Evolutionary conservation across 116 monocot species (phyloP).

Genomic region (Trichopus zeylanicus): DNA sequence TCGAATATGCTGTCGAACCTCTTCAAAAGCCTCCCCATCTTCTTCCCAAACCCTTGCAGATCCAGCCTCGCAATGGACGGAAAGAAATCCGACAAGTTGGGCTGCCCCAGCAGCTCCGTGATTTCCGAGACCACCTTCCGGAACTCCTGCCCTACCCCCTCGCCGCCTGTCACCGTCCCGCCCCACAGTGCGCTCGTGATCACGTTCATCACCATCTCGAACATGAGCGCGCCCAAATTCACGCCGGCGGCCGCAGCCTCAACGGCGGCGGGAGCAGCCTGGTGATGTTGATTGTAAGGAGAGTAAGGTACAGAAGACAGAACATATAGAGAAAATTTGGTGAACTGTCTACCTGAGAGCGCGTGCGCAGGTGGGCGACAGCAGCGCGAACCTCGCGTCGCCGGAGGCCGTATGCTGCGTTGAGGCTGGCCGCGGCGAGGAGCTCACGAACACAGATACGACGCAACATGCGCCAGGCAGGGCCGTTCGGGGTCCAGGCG

Average conservation of each 20-base stretch:
- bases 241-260: background rate
- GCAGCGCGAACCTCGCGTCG: background rate
- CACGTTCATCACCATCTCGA: background rate
- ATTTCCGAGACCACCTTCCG: background rate
- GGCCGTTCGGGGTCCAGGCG: constrained; percentile 3
- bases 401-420: background rate
- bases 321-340: too few relatives aligned
- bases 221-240: background rate
- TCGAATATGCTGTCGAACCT: constrained; percentile 13
- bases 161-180: background rate
- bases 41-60: constrained; percentile 17
- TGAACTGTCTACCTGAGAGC: too few relatives aligned
- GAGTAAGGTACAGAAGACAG: too few relatives aligned
- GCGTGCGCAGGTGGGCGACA: background rate
- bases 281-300: too few relatives aligned
- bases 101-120: constrained; percentile 1
- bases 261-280: too few relatives aligned
- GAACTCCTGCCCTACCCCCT: constrained; percentile 6
- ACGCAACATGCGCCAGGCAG: constrained; percentile 6
- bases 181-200: constrained; percentile 12
- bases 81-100: constrained; percentile 29
- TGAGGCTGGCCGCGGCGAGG: background rate
- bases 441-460: constrained; percentile 1
- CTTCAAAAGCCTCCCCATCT: background rate
- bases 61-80: constrained; percentile 17